These are phyloP conservation scores for Tricholomella constricta DNA, from an alignment of 768 basidiomycete genomes.

Conservation along the genomic window DNA sequence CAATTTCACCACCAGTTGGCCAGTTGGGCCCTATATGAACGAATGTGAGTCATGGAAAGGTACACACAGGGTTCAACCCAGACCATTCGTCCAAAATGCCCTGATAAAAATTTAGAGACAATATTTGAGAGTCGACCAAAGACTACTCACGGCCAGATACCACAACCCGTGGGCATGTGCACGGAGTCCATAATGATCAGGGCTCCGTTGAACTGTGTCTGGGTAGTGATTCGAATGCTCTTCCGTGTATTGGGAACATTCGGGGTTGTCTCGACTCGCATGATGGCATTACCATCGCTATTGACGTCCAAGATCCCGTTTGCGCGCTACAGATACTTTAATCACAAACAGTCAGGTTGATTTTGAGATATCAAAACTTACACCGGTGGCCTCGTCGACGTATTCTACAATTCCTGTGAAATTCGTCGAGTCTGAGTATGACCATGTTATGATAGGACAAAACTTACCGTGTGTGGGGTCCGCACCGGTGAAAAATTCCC, in stretches of 20 bases:
- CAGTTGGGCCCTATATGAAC: constrained; percentile 58
- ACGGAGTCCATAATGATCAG: constrained; percentile 81
- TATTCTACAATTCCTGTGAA: constrained; percentile 55
- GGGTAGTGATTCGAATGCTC: constrained; percentile 77
- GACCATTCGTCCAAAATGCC: constrained; percentile 53
- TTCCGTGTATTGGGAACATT: constrained; percentile 67
- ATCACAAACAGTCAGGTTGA: constrained; percentile 3
- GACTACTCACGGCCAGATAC: constrained; percentile 70
- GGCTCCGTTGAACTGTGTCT: constrained; percentile 59
- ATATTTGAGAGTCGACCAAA: not conserved
- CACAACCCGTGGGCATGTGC: constrained; percentile 92
- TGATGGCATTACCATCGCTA: constrained; percentile 71
- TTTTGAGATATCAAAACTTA: constrained; percentile 31
- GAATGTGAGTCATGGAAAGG: constrained; percentile 46
- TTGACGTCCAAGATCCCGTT: constrained; percentile 70
- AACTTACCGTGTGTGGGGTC: constrained; percentile 78
- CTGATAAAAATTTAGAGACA: constrained; percentile 22
- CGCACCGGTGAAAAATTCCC: constrained; percentile 64
- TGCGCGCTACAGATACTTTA: constrained; percentile 38
- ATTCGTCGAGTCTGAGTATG: not conserved
- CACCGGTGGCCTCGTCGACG: constrained; percentile 61
- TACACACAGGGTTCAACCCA: not conserved
- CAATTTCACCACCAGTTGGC: constrained; percentile 74
- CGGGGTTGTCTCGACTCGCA: constrained; percentile 86
- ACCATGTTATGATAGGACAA: not conserved